Conservation (phyloP, 2,329 filamentous ascomycete genomes). For the Aspergillus novoparasiticus region DNA sequence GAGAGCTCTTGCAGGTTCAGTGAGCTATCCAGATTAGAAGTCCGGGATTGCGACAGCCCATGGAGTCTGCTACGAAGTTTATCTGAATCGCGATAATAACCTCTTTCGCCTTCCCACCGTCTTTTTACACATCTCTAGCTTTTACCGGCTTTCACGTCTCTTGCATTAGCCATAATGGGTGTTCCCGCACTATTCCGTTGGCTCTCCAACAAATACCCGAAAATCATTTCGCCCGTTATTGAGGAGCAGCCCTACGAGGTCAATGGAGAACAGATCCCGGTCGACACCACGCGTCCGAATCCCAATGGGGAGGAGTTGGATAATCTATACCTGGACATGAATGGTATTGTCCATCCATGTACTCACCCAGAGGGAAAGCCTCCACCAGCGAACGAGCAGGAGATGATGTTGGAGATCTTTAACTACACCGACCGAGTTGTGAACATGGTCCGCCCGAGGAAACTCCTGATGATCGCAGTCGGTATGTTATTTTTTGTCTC, state of each 20-base stretch:
- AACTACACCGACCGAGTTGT: slow-evolving; percentile 98
- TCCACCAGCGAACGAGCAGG: slow-evolving; percentile 88
- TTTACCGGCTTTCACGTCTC: slow-evolving; percentile 6
- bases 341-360: slow-evolving; percentile 98
- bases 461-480: slow-evolving; percentile 96
- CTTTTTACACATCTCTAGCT: slow-evolving; percentile 8
- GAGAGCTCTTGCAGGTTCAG: slow-evolving; percentile 1
- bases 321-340: slow-evolving; percentile 98
- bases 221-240: slow-evolving; percentile 89
- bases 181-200: slow-evolving; percentile 94
- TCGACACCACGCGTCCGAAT: slow-evolving; percentile 82
- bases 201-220: slow-evolving; percentile 95
- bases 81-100: slow-evolving; percentile 11
- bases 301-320: slow-evolving; percentile 98
- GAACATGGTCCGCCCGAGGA: slow-evolving; percentile 96
- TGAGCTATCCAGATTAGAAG: slow-evolving; percentile 5
- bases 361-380: slow-evolving; percentile 95
- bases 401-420: slow-evolving; percentile 99
- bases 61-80: slow-evolving; percentile 16
- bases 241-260: slow-evolving; percentile 82
- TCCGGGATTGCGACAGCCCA: slow-evolving; percentile 17
- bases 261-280: slow-evolving; percentile 80
- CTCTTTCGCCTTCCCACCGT: not conserved
- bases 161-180: slow-evolving; percentile 65
- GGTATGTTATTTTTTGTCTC: slow-evolving; percentile 51